phyloP scores from a whole-genome alignment of 306 rosid genomes.

The Fagus sylvatica region DNA sequence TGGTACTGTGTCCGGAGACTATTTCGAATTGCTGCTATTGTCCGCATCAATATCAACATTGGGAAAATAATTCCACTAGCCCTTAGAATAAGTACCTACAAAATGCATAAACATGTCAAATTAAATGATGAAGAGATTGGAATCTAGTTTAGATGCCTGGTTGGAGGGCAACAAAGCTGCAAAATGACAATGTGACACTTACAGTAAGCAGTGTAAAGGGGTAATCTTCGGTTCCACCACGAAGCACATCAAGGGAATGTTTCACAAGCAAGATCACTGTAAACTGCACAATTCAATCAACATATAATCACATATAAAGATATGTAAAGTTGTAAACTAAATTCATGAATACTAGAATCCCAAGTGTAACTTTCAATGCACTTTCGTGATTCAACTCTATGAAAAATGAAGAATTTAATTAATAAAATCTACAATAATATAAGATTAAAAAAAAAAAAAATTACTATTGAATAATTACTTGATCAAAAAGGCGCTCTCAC shows the following conservation, averaged over 20 bases:
- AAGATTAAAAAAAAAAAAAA: background rate
- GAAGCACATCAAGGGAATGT: conserved; percentile 57
- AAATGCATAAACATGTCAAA: background rate
- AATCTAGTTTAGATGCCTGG: background rate
- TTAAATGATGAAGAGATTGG: background rate
- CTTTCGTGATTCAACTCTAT: background rate
- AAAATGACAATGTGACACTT: conserved; percentile 22
- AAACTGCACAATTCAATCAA: conserved; percentile 51
- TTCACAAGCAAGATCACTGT: conserved; percentile 67
- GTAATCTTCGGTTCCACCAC: conserved; percentile 54
- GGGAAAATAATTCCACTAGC: conserved; percentile 81
- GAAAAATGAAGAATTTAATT: too few relatives aligned
- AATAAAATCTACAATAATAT: too few relatives aligned
- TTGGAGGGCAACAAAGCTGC: background rate
- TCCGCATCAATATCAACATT: conserved; percentile 60
- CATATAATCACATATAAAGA: background rate
- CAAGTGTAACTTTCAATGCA: background rate
- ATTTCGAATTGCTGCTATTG: conserved; percentile 53
- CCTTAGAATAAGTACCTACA: conserved; percentile 55
- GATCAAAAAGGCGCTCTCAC: too few relatives aligned
- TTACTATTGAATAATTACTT: too few relatives aligned
- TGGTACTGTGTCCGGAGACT: conserved; percentile 34
- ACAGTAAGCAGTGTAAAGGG: conserved; percentile 82
- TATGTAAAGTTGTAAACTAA: background rate
- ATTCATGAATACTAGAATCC: background rate